Evolutionary conservation across 2,329 filamentous ascomycete genomes (phyloP).

Genomic region (Arachnomyces sp.): DNA sequence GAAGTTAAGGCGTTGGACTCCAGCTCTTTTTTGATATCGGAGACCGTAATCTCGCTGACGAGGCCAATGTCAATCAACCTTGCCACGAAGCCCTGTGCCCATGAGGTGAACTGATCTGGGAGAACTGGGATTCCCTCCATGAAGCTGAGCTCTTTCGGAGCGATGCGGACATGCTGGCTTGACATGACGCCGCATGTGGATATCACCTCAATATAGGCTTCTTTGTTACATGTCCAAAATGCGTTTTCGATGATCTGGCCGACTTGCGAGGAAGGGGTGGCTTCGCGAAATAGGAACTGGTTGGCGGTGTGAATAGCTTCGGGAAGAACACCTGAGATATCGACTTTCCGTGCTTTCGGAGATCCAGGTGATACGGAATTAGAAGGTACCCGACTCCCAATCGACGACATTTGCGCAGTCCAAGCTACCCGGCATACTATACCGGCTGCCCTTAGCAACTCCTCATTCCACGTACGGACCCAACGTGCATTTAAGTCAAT

Average conservation of each 20-base stretch:
- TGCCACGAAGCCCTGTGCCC: conserved; percentile 63
- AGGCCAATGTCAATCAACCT: conserved; percentile 78
- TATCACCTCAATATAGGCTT: conserved; percentile 75
- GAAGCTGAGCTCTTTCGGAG: conserved; percentile 63
- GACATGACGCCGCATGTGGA: conserved; percentile 80
- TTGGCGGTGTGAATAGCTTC: conserved; percentile 76
- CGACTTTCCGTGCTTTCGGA: conserved; percentile 53
- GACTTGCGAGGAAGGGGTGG: conserved; percentile 77
- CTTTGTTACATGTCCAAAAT: conserved; percentile 87
- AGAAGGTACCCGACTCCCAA: conserved; percentile 54
- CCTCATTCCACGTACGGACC: conserved; percentile 90
- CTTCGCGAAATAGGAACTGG: conserved; percentile 82
- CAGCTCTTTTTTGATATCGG: conserved; percentile 77
- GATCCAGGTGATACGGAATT: conserved; percentile 23
- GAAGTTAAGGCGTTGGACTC: conserved; percentile 73
- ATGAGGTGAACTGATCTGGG: conserved; percentile 64
- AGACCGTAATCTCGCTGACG: conserved; percentile 77
- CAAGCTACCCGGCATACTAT: conserved; percentile 87
- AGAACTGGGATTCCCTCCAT: conserved; percentile 83
- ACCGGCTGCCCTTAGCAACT: conserved; percentile 83
- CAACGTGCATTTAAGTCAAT: conserved; percentile 94
- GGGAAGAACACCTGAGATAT: conserved; percentile 62
- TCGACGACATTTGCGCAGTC: conserved; percentile 72
- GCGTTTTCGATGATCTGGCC: conserved; percentile 86
- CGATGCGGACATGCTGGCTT: conserved; percentile 75